Percentiles rank a stretch among this genome's conserved stretches.
Conservation (phyloP, 2,329 filamentous ascomycete species). For the Lasiodiplodia gonubiensis region DNA sequence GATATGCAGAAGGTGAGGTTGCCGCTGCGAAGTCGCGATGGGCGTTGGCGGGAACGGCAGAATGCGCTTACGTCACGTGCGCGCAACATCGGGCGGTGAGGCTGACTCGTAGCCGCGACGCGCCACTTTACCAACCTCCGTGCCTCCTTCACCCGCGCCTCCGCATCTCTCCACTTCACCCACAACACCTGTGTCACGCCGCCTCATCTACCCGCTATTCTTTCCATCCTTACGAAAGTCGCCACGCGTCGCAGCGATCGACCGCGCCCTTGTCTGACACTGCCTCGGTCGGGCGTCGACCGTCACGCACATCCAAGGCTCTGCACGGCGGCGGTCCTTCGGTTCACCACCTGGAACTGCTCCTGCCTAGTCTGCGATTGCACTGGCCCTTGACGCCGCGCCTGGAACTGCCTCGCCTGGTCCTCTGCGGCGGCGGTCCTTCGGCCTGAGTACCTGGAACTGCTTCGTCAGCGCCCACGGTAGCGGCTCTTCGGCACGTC, state of each 20-base stretch:
- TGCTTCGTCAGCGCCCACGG: background rate
- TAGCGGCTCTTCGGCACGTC: constrained; percentile 11
- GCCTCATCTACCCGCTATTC: background rate
- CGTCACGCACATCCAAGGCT: background rate
- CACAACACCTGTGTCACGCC: background rate
- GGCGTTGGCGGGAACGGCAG: background rate
- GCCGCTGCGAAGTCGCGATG: background rate
- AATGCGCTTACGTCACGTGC: background rate
- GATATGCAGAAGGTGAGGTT: background rate
- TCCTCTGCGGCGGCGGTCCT: constrained; percentile 7
- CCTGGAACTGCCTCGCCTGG: constrained; percentile 12
- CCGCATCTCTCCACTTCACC: background rate
- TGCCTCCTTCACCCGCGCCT: background rate
- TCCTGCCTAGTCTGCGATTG: background rate
- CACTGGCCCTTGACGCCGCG: background rate
- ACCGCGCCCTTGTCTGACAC: background rate
- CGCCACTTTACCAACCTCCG: background rate
- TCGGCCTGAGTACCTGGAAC: constrained; percentile 14
- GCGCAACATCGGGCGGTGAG: background rate
- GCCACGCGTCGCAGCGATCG: background rate
- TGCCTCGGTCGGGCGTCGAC: background rate
- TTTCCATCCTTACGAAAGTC: background rate
- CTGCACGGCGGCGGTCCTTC: background rate
- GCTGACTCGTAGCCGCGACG: background rate
- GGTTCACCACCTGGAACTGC: constrained; percentile 4